Evolutionary conservation across 2,329 filamentous ascomycete genomes (phyloP), one percentile per base, ranked within the genome.

Genomic region (Torrubiella hemipterigena): DNA sequence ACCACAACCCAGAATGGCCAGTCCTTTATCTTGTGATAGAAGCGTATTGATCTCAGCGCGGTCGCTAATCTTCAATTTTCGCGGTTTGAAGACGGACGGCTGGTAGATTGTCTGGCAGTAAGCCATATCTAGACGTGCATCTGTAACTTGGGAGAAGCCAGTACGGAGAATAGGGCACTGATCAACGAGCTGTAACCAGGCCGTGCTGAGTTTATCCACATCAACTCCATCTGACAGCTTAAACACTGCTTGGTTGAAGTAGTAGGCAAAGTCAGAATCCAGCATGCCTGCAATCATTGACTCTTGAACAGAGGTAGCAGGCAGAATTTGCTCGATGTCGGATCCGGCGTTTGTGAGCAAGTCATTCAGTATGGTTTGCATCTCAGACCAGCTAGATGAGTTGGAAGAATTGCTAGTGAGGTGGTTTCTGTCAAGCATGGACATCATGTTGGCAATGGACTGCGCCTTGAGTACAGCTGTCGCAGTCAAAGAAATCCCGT

Each of bases 241-340:
- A 15, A 93, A 59, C 3, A 89, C 55, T 43, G 94, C 82, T 35
- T 91, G 77, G 39, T 93, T 94, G 59, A 85, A 93, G 49, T 96
- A 96, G 39, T 76, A 69, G 9, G 64, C 58, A 42, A 81, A 89
- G 4, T 72, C 63, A 0, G 85, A 91, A 12, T 73, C 64, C 0
- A 85, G 41, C 81, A 93, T 93, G 37, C 84, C 81, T 1, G 77
- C 76, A 3, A 93, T 59, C 75, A 95, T 85, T 2, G 79, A 77
- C 50, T 95, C 85, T 54, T 96, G 87, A 5, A 93, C 63, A 6
- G 86, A 77, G 0, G 87, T 93, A 1, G 79, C 69, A 0, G 86
- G 86, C 3, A 91, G 55, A 3, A 89, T 54, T 4, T 62, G 50
- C 30, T 81, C 71, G 1, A 78, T 45, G 9, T 59, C 45, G 0